Evolutionary conservation across 2,329 filamentous ascomycete genomes (phyloP).

Genomic region (Apiospora saccharicola): DNA sequence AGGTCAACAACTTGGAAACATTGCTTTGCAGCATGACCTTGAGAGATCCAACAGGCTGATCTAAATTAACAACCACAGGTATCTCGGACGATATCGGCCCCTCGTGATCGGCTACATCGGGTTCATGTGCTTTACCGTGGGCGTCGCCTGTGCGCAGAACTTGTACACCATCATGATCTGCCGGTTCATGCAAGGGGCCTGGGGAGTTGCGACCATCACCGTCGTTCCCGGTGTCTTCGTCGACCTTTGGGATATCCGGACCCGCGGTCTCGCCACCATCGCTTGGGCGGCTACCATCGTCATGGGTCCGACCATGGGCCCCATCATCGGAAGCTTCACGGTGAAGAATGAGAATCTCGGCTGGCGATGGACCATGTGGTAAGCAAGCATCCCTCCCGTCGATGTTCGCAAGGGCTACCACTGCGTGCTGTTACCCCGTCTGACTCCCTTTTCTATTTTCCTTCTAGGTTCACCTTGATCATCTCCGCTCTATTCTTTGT

Average conservation of each 20-base stretch:
- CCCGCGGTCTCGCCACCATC: slow-evolving; percentile 32
- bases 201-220: slow-evolving; percentile 29
- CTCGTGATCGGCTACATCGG: slow-evolving; percentile 31
- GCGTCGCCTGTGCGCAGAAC: slow-evolving; percentile 31
- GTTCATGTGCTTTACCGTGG: slow-evolving; percentile 28
- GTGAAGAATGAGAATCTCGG: slow-evolving; percentile 44
- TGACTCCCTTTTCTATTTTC: slow-evolving; percentile 30
- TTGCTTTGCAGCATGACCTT: too few relatives aligned
- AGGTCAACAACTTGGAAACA: neutral
- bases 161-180: slow-evolving; percentile 32
- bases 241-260: slow-evolving; percentile 32
- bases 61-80: slow-evolving; percentile 23
- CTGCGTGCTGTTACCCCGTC: slow-evolving; percentile 31
- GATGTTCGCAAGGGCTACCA: too few relatives aligned
- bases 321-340: slow-evolving; percentile 15
- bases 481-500: slow-evolving; percentile 33
- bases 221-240: slow-evolving; percentile 32
- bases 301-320: slow-evolving; percentile 31
- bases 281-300: slow-evolving; percentile 31
- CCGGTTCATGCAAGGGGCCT: slow-evolving; percentile 34
- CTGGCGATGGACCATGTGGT: slow-evolving; percentile 63
- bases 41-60: neutral
- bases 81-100: slow-evolving; percentile 31
- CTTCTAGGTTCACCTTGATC: neutral
- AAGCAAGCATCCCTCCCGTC: slow-evolving; percentile 44